Percentiles rank a stretch among this genome's conserved stretches.
These are phyloP conservation scores for Rhodotorula glutinis DNA, from an alignment of 1,284 basidiomycete genomes.

Conservation along the genomic window DNA sequence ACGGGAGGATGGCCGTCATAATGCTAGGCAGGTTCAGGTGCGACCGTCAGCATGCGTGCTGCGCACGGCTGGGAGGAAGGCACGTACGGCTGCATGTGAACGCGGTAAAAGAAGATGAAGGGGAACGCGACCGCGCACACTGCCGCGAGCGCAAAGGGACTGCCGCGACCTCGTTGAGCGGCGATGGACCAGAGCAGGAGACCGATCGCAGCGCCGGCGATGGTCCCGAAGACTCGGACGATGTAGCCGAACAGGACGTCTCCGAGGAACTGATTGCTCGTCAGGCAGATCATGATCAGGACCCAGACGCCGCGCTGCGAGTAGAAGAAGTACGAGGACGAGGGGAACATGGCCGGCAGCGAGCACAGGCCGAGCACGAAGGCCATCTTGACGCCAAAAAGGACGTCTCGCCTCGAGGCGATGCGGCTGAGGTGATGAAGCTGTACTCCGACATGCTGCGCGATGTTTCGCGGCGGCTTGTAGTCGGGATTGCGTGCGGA, in stretches of 20 bases:
- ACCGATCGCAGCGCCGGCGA: constrained; percentile 66
- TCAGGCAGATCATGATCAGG: constrained; percentile 27
- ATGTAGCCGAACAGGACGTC: constrained; percentile 40
- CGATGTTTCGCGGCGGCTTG: constrained; percentile 45
- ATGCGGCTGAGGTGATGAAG: constrained; percentile 42
- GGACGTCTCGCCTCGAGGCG: constrained; percentile 47
- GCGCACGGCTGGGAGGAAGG: no score
- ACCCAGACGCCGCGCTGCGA: constrained; percentile 42
- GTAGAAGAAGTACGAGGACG: constrained; percentile 43
- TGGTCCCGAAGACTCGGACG: constrained; percentile 53
- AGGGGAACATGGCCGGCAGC: constrained; percentile 28
- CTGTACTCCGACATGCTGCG: constrained; percentile 45
- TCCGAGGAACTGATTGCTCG: constrained; percentile 19
- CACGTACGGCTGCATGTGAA: constrained; percentile 45
- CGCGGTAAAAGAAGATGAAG: constrained; percentile 56
- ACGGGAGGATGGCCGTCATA: constrained; percentile 69
- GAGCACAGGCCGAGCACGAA: constrained; percentile 54
- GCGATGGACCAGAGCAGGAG: constrained; percentile 62
- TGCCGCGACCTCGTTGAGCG: constrained; percentile 57
- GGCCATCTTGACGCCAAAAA: constrained; percentile 78
- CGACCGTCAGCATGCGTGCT: no score
- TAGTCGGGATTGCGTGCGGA: constrained; percentile 49
- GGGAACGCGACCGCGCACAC: constrained; percentile 68
- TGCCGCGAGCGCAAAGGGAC: constrained; percentile 69
- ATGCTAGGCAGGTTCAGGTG: constrained; percentile 39